Base-by-base conservation (phyloP, 768 basidiomycete species). In the Hortiboletus campestris region DNA sequence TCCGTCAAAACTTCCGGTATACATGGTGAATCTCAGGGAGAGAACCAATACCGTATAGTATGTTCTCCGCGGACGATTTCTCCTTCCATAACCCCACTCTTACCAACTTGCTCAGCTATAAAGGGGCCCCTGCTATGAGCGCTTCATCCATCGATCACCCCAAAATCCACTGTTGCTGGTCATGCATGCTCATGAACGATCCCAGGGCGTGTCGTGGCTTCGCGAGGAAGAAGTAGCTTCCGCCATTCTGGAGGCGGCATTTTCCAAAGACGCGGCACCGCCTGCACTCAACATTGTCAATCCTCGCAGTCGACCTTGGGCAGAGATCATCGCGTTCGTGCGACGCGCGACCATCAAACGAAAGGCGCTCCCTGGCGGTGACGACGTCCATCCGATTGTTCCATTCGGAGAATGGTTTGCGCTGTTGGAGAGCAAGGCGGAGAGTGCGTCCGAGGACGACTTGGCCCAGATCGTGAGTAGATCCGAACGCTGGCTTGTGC, bases 161-260 rank as follows among this genome's bases (percentile, higher is more conserved):
- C 46, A 47, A 55, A 29, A 12, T 12, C 44, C 28, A 20, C 5
- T 39, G 49, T 44, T 16, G 4, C 32, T 10, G 25, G n/a, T 17
- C 17, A 22, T 32, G 28, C 2, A 12, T 46, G 22, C 22, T 57
- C 6, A 57, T 28, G 34, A 17, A 19, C 8, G 14, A 12, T 6
- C 2, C 35, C 35, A 79, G 77, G 53, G 58, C 6, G 64, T 76
- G 11, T 76, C 76, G 0, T 80, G 78, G 80, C 44, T 81, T 6
- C 76, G 79, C 0, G 68, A 72, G 49, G 71, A 79, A 58, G 63
- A 69, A 2, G 77, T 72, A 0, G 74, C 77, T 0, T 16, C 65
- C 35, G 67, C 70, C 0, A 60, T 78, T 7, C 39, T 74, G 12
- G 68, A 76, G 55, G 44, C 63, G 3, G 67, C 66, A 8, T 64